These are phyloP conservation scores for Colletotrichum destructivum DNA, from an alignment of 2,329 filamentous ascomycete genomes.

Conservation along the genomic window DNA sequence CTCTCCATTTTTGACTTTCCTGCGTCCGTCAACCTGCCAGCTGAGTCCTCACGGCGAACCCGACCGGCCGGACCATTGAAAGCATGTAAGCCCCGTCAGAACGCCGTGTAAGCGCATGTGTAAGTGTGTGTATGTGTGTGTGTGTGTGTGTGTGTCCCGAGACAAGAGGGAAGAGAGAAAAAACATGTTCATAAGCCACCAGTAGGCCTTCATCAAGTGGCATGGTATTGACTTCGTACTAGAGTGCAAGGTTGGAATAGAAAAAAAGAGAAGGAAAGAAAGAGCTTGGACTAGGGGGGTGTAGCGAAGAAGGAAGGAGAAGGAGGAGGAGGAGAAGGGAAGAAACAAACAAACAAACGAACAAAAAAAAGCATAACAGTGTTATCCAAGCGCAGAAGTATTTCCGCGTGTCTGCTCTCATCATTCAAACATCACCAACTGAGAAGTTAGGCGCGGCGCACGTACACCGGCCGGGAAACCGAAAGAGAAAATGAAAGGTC, in stretches of 20 bases:
- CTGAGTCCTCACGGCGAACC: conserved; percentile 3
- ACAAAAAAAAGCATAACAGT: too few species aligned
- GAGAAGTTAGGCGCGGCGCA: not conserved
- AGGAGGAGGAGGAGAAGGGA: too few species aligned
- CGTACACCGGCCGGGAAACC: not conserved
- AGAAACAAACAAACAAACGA: too few species aligned
- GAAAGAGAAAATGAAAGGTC: not conserved
- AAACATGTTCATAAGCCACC: not conserved
- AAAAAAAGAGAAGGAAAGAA: not conserved
- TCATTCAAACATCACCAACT: not conserved
- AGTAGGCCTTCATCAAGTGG: not conserved
- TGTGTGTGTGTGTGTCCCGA: not conserved
- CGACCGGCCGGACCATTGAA: conserved; percentile 1
- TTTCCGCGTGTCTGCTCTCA: not conserved
- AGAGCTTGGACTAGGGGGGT: too few species aligned
- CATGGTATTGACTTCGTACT: not conserved
- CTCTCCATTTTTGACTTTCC: conserved; percentile 14
- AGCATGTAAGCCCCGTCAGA: conserved; percentile 16
- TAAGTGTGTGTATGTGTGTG: not conserved
- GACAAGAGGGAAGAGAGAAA: not conserved
- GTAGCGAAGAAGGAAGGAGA: too few species aligned
- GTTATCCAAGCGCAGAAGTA: not conserved
- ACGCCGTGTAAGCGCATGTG: not conserved
- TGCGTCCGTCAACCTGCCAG: not conserved
- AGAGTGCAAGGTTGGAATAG: not conserved